phyloP scores from a whole-genome alignment of 192 early-diverging fungal genomes.

The Coemansia sp. region DNA sequence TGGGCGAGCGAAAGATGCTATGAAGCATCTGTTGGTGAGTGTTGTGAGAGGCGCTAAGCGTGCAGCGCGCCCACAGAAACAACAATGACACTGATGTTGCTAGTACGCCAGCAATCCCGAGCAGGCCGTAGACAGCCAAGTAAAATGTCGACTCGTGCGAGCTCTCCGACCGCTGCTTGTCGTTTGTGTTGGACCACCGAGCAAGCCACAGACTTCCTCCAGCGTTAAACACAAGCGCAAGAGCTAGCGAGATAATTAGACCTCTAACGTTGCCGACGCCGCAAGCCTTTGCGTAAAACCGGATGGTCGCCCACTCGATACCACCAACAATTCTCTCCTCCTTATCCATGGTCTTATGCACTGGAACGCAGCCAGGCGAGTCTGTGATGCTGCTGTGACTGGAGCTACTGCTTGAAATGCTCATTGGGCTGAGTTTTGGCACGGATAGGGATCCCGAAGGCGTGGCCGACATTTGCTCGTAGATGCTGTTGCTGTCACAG shows the following conservation, averaged over 20 bases:
- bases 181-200: conserved; percentile 15
- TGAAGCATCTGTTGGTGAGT: conserved; percentile 68
- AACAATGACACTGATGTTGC: conserved; percentile 68
- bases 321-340: conserved; percentile 3
- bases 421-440: not conserved
- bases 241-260: not conserved
- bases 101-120: conserved; percentile 69
- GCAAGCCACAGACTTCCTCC: conserved; percentile 21
- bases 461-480: not conserved
- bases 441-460: not conserved
- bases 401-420: not conserved
- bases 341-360: conserved; percentile 4
- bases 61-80: conserved; percentile 80
- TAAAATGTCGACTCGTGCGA: conserved; percentile 3
- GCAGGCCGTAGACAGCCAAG: conserved; percentile 62
- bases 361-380: not conserved
- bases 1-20: conserved; percentile 68
- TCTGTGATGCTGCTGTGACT: not conserved
- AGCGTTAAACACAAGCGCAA: conserved; percentile 2
- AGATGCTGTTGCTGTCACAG: not conserved
- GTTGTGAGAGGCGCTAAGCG: conserved; percentile 58
- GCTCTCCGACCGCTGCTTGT: not conserved
- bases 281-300: conserved; percentile 6
- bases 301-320: conserved; percentile 9
- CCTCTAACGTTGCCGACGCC: conserved; percentile 6